Evolutionary conservation across 805 yeast species (phyloP).

Genomic region (Komagataella ulmi): DNA sequence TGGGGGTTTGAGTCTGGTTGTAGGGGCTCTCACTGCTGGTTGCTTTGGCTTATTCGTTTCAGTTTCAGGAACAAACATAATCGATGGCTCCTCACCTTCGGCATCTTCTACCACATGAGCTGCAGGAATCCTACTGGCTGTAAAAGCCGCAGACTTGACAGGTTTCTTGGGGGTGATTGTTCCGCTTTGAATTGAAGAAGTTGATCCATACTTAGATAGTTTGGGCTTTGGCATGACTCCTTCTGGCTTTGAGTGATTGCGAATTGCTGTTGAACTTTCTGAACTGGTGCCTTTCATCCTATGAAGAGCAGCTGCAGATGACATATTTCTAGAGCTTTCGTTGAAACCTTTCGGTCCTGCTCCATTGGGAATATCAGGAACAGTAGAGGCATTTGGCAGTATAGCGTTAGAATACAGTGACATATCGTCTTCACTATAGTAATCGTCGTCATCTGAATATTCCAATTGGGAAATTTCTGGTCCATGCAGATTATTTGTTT

Average conservation of each 20-base stretch:
- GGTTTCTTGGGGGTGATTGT: not conserved
- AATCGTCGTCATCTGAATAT: slow-evolving; percentile 13
- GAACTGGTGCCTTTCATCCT: not conserved
- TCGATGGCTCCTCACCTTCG: slow-evolving; percentile 53
- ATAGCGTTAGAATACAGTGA: slow-evolving; percentile 5
- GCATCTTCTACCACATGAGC: slow-evolving; percentile 58
- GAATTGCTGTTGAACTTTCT: not conserved
- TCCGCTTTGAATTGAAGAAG: not conserved
- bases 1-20: not conserved
- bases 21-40: not conserved
- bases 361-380: not conserved
- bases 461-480: slow-evolving; percentile 16
- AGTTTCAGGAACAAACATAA: slow-evolving; percentile 40
- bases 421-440: slow-evolving; percentile 13
- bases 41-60: slow-evolving; percentile 7
- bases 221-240: not conserved
- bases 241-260: not conserved
- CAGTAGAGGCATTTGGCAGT: not conserved
- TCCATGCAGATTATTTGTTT: slow-evolving; percentile 36
- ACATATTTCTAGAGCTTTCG: not conserved
- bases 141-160: slow-evolving; percentile 19
- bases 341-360: not conserved
- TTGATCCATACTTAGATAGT: not conserved
- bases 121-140: slow-evolving; percentile 60
- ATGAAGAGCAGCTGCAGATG: slow-evolving; percentile 4